Percentiles rank a stretch among this genome's conserved stretches.
Evolutionary conservation across 1,139 yeast genomes (phyloP).

Genomic region (Arxiozyma telluris): DNA sequence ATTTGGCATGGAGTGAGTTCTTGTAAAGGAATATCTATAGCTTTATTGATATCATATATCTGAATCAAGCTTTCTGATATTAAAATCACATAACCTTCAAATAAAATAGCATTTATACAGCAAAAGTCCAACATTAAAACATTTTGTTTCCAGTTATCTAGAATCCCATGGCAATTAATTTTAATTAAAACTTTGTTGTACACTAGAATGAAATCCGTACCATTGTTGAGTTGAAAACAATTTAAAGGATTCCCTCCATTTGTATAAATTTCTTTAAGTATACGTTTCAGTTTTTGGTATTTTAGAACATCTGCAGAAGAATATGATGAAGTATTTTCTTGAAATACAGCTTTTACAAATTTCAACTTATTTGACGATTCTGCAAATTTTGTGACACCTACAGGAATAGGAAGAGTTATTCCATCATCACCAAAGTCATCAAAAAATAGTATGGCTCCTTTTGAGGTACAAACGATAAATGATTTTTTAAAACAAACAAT

Average conservation of each 20-base stretch:
- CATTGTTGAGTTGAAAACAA: slow-evolving; percentile 46
- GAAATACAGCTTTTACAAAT: slow-evolving; percentile 26
- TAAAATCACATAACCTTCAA: slow-evolving; percentile 51
- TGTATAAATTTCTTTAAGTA: slow-evolving; percentile 26
- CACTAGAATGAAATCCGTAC: slow-evolving; percentile 52
- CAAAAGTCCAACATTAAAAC: slow-evolving; percentile 55
- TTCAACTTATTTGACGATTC: slow-evolving; percentile 24
- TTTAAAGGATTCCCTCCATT: slow-evolving; percentile 44
- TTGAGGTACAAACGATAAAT: slow-evolving; percentile 57
- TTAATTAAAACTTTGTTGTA: slow-evolving; percentile 69
- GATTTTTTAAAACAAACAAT: slow-evolving; percentile 52
- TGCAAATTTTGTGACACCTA: slow-evolving; percentile 26
- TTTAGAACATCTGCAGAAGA: slow-evolving; percentile 26
- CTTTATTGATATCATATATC: slow-evolving; percentile 46
- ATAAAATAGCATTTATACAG: slow-evolving; percentile 48
- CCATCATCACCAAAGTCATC: slow-evolving; percentile 48
- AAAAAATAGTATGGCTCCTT: slow-evolving; percentile 56
- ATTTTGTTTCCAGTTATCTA: slow-evolving; percentile 42
- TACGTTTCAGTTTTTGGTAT: slow-evolving; percentile 13
- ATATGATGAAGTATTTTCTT: slow-evolving; percentile 29
- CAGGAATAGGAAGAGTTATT: slow-evolving; percentile 42
- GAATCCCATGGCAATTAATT: slow-evolving; percentile 56
- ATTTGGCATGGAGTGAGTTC: slow-evolving; percentile 52
- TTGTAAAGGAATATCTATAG: slow-evolving; percentile 16
- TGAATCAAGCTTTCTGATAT: slow-evolving; percentile 66